Evolutionary conservation across 208 protist species (phyloP).

Genomic region (Phytomonas serpens): DNA sequence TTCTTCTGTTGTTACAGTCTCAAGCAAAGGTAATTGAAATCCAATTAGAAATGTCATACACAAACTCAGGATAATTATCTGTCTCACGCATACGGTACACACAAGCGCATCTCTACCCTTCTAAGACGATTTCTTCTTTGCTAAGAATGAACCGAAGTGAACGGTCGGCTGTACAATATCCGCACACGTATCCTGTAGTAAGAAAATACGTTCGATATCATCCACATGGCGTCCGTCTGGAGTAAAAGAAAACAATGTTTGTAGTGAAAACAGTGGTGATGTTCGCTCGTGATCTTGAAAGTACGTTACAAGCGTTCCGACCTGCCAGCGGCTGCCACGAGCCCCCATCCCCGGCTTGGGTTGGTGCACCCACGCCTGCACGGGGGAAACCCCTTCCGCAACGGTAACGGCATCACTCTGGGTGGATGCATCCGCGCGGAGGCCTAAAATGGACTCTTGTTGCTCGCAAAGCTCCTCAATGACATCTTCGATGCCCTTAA

Average conservation of each 20-base stretch:
- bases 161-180: conserved; percentile 26
- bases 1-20: neutral
- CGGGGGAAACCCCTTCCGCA: conserved; percentile 21
- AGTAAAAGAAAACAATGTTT: conserved; percentile 26
- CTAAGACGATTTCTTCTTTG: neutral
- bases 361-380: conserved; percentile 15
- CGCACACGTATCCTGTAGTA: conserved; percentile 13
- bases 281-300: conserved; percentile 21
- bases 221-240: conserved; percentile 23
- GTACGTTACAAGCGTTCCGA: conserved; percentile 40
- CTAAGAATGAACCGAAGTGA: conserved; percentile 25
- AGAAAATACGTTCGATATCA: conserved; percentile 30
- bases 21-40: neutral
- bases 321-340: conserved; percentile 1
- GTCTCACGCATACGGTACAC: neutral
- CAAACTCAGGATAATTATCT: neutral
- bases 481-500: conserved; percentile 29
- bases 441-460: conserved; percentile 30
- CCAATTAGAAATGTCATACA: neutral
- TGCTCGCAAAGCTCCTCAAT: conserved; percentile 41
- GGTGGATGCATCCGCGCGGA: conserved; percentile 15
- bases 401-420: neutral
- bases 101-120: neutral
- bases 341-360: conserved; percentile 12
- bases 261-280: conserved; percentile 25